Conservation (phyloP, 352 stramenopile species). For the Plasmopara halstedii region DNA sequence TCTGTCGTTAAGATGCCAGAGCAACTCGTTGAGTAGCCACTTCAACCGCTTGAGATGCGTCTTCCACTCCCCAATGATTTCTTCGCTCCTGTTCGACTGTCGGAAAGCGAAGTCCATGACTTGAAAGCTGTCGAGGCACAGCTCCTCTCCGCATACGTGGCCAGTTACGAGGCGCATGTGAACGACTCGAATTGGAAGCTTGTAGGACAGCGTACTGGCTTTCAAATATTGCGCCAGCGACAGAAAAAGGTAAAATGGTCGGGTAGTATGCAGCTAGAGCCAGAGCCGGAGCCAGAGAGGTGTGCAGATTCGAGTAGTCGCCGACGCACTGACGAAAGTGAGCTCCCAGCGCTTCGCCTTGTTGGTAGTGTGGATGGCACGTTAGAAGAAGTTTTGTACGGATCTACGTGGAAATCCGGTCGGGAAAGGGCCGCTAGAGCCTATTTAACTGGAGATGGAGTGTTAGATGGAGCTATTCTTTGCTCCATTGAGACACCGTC, state of each 20-base stretch:
- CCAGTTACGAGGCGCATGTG: slow-evolving; percentile 40
- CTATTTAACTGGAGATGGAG: slow-evolving; percentile 32
- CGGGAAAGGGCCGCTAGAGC: slow-evolving; percentile 23
- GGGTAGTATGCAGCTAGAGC: background rate
- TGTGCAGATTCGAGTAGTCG: background rate
- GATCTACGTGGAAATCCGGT: slow-evolving; percentile 30
- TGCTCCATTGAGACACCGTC: slow-evolving; percentile 27
- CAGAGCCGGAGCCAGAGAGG: slow-evolving; percentile 2
- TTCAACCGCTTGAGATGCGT: slow-evolving; percentile 26
- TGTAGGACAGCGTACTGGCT: slow-evolving; percentile 34
- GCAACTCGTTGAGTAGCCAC: slow-evolving; percentile 3
- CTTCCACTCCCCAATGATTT: slow-evolving; percentile 39
- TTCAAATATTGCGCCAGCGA: slow-evolving; percentile 42
- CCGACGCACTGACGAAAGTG: slow-evolving; percentile 4
- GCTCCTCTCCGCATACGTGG: slow-evolving; percentile 41
- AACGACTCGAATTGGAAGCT: slow-evolving; percentile 30
- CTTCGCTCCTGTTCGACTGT: slow-evolving; percentile 45
- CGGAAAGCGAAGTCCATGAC: slow-evolving; percentile 26
- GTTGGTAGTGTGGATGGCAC: slow-evolving; percentile 32
- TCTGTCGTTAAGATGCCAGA: slow-evolving; percentile 1
- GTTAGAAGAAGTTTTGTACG: slow-evolving; percentile 40
- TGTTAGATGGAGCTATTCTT: slow-evolving; percentile 35
- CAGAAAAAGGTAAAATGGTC: slow-evolving; percentile 14
- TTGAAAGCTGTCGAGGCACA: slow-evolving; percentile 36
- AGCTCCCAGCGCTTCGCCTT: slow-evolving; percentile 28